A percentile compares a stretch with the other conserved stretches of the same genome.
Evolutionary conservation across 1,284 basidiomycete species (phyloP).

Genomic region (Cerioporus squamosus): DNA sequence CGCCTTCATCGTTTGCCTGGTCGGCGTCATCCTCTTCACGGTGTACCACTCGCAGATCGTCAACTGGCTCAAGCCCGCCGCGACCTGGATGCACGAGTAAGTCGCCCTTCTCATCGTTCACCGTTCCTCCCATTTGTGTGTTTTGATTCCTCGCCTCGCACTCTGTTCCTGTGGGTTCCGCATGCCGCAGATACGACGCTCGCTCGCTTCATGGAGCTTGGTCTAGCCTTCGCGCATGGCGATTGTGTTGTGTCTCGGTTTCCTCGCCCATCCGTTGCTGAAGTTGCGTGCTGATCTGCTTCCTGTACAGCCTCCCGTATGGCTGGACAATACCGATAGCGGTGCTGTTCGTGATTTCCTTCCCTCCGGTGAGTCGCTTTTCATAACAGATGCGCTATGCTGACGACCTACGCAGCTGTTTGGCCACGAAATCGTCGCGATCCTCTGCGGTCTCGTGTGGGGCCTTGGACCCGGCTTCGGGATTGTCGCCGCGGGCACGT

Average conservation of each 20-base stretch:
- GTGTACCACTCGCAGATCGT: slow-evolving; percentile 63
- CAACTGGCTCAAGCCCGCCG: slow-evolving; percentile 56
- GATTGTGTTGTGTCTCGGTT: no score
- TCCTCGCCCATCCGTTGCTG: background rate
- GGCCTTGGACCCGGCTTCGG: slow-evolving; percentile 70
- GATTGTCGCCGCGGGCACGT: slow-evolving; percentile 69
- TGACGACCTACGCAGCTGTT: slow-evolving; percentile 52
- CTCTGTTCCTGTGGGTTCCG: no score
- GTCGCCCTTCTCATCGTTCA: slow-evolving; percentile 15
- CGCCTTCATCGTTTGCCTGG: slow-evolving; percentile 31
- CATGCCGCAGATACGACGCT: no score
- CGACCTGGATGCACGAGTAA: slow-evolving; percentile 53
- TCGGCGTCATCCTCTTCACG: slow-evolving; percentile 55
- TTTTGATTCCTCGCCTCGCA: background rate
- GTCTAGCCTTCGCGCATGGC: no score
- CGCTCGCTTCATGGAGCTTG: no score
- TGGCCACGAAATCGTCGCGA: slow-evolving; percentile 77
- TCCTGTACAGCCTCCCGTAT: slow-evolving; percentile 32
- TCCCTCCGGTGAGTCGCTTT: slow-evolving; percentile 61
- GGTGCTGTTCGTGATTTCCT: slow-evolving; percentile 77
- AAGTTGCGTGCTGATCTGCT: background rate
- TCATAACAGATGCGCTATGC: slow-evolving; percentile 1
- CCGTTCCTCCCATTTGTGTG: background rate
- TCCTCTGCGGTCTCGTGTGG: slow-evolving; percentile 82
- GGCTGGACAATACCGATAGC: slow-evolving; percentile 88